Evolutionary conservation across 495 filamentous ascomycete genomes (phyloP), one percentile per base, ranked within the genome.

Genomic region (Penicillium coprophilum): DNA sequence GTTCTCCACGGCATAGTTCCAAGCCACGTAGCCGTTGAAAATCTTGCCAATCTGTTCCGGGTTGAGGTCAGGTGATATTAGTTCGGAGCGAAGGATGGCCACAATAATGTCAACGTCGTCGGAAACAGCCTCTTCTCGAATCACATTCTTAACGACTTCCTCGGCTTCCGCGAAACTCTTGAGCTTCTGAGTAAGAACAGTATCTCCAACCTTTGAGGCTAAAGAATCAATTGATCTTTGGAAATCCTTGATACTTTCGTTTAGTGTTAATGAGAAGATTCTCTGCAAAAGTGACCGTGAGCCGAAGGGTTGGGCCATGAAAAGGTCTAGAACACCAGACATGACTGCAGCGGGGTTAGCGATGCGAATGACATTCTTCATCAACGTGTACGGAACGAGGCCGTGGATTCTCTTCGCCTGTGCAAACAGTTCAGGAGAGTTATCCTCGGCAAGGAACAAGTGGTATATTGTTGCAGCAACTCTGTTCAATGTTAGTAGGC

Each of bases 381-480:
- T 76, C 55, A 96, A 72, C 0, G 85, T 88, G 67, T 98, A 98
- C 0, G 94, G 94, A 31, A 97, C 87, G 46, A 97, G 80, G 0
- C 91, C 94, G 65, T 98, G 94, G 34, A 97, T 96, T 55, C 86
- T 81, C 72, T 93, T 97, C 3, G 87, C 86, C 67, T 97, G 95
- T 4, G 92, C 92, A 71, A 97, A 96, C 32, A 98, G 68, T 61
- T 98, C 94, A 8, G 92, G 90, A 3, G 92, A 96, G 70, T 98
- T 98, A 67, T 98, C 94, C 69, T 98, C 94, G 34, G 94, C 94
- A 39, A 98, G 82, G 80, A 98, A 98, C 30, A 98, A 77, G 70
- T 98, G 94, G 69, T 98, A 98, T 34, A 98, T 84, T 13, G 94
- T 97, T 21, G 94, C 94, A 7, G 94, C 94, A 40, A 98, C 87